Base-by-base conservation (phyloP, 257 asterid genomes). In the Euphrasia confusa region DNA sequence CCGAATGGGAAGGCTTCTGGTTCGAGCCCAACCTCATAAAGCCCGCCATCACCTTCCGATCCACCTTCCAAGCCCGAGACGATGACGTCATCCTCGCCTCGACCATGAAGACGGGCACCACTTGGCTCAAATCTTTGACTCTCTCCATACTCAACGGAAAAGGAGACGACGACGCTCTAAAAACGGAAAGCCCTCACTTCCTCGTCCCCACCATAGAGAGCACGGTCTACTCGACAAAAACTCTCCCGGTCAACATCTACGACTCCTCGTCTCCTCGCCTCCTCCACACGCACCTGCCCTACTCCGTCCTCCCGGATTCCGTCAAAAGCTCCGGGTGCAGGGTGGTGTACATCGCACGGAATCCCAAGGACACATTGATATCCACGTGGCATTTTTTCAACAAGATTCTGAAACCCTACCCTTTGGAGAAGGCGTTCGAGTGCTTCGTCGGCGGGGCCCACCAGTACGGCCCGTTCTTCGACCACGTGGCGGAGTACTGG, bases 401-500 rank as follows among this genome's bases (percentile, higher is more conserved):
- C 60, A 21, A 53, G 37, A 28, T 65, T 7, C 21, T 64, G 17
- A 13, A 63, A 39, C 66, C 77, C 13, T 65, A 30, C 12, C 74
- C 79, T 1, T 15, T 79, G 1, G 67, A 76, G 0, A 39, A 60
- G 7, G 64, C 68, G 0, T 72, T 75, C 12, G 81, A 77, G 42
- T 35, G 68, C 11, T 80, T 80, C 30, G 74, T 80, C 10, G 35
- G 21, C 10, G 83, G 85, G 1, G 68, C 70, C 10, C 64, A 67
- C 59, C 75, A 45, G 0, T 74, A 60, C 35, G 79, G 86, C 27
- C 71, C 83, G 4, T 72, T 74, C 58, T 66, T 68, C 26, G 73
- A 78, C 0, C 80, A 68, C 27, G 83, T 66, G 21, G 45, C 68
- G 14, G 70, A 69, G 54, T 81, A 81, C 28, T 78, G 80, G 81